These are phyloP conservation scores for Viridothelium virens DNA, from an alignment of 495 filamentous ascomycete species.

Conservation along the genomic window DNA sequence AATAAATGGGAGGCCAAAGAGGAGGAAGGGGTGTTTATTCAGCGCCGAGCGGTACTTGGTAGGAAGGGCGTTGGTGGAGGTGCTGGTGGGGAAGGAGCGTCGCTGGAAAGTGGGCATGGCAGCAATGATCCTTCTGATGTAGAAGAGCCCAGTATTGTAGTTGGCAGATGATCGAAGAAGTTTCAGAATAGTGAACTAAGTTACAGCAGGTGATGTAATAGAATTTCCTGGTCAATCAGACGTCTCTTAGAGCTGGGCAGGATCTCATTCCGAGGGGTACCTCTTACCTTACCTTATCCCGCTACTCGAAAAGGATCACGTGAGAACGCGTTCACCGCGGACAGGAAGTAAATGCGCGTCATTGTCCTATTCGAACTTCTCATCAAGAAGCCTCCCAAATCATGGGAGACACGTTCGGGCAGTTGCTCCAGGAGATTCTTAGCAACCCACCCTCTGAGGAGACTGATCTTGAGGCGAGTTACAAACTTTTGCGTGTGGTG, in stretches of 20 bases:
- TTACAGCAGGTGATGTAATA: too few relatives aligned
- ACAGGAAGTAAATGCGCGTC: too few relatives aligned
- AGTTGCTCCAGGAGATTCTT: conserved; percentile 59
- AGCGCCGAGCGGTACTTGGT: conserved; percentile 66
- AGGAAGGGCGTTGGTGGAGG: conserved; percentile 53
- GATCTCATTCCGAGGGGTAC: too few relatives aligned
- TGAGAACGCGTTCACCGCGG: conserved; percentile 16
- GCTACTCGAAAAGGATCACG: conserved; percentile 9
- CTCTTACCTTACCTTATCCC: too few relatives aligned
- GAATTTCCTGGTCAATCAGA: too few relatives aligned
- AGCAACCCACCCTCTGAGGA: conserved; percentile 46
- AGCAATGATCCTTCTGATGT: too few relatives aligned
- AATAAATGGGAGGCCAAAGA: conserved; percentile 96
- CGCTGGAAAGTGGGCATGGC: conserved; percentile 59
- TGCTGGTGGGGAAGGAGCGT: conserved; percentile 58
- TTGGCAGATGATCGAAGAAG: too few relatives aligned
- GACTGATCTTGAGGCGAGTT: conserved; percentile 59
- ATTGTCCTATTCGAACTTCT: not conserved
- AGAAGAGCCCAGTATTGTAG: too few relatives aligned
- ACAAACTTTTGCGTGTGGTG: conserved; percentile 76
- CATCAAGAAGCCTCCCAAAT: conserved; percentile 47
- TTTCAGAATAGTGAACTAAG: too few relatives aligned
- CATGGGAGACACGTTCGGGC: conserved; percentile 50
- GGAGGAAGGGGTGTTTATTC: conserved; percentile 70
- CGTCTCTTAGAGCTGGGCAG: too few relatives aligned